A percentile compares a stretch with the other conserved stretches of the same genome.
Evolutionary conservation across 192 early-diverging fungal genomes (phyloP).

Genomic region (Paraglomus occultum): DNA sequence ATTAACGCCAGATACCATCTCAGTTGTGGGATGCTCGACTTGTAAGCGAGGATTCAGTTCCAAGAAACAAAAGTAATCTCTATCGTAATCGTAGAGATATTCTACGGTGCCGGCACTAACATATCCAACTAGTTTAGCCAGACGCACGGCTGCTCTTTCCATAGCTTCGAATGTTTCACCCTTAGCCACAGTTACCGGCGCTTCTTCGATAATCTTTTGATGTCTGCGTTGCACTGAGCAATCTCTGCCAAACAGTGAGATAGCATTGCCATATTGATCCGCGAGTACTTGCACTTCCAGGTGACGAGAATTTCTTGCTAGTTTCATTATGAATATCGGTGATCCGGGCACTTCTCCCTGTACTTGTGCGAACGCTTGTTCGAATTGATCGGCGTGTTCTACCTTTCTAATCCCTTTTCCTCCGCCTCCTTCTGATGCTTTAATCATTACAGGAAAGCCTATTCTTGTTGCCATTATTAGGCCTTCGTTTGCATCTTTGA

Average conservation of each 20-base stretch:
- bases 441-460: constrained; percentile 98
- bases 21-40: constrained; percentile 98
- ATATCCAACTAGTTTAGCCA: constrained; percentile 93
- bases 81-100: constrained; percentile 88
- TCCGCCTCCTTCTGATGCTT: constrained; percentile 98
- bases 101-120: constrained; percentile 96
- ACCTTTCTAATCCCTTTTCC: constrained; percentile 99
- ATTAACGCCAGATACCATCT: constrained; percentile 98
- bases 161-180: constrained; percentile 78
- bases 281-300: constrained; percentile 96
- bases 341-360: constrained; percentile 95
- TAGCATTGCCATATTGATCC: constrained; percentile 96
- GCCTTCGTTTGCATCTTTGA: constrained; percentile 83
- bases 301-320: constrained; percentile 92
- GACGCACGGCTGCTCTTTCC: constrained; percentile 96
- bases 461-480: constrained; percentile 81
- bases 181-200: constrained; percentile 86
- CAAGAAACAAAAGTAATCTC: constrained; percentile 89
- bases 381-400: constrained; percentile 68
- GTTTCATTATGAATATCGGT: constrained; percentile 98
- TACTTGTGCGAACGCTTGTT: constrained; percentile 80
- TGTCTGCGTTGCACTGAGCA: constrained; percentile 98
- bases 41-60: constrained; percentile 98
- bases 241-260: constrained; percentile 97
- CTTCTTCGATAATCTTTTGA: constrained; percentile 99